Evolutionary conservation across 2,329 filamentous ascomycete genomes (phyloP), one percentile per base, ranked within the genome.

Genomic region (Sporothrix curviconia): DNA sequence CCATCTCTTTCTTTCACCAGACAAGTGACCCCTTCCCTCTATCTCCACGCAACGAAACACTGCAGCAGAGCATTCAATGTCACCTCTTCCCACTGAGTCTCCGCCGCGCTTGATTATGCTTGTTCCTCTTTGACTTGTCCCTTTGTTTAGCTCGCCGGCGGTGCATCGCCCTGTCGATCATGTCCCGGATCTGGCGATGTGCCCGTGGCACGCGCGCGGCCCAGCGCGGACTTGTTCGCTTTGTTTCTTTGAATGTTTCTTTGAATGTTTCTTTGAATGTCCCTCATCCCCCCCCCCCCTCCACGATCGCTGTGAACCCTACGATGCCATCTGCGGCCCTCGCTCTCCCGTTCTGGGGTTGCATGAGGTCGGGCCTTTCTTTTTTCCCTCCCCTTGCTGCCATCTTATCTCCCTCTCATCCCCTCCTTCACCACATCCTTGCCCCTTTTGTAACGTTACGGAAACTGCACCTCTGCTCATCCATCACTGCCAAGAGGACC

Each of bases 371-470:
- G n/a, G n/a, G n/a, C 12, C 42, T 17, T 11, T 22, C 44, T 11
- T 46, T 46, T 3, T 34, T 25, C 42, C 15, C 32, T 25, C 24
- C 43, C 42, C 3, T 17, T 9, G 14, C 24, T 24, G 14, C 36
- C 46, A 7, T 19, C 43, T 30, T 32, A 11, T 19, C 28, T 7
- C 25, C n/a, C 19, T 28, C 7, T 40, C 15, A 7, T 17, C n/a
- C 7, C 7, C 25, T 7, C 8, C 24, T 30, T 28, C 24, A 11
- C 37, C 37, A 9, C n/a, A 7, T 40, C 37, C 22, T 43, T 43
- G 40, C 28, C 28, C 40, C 7, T 40, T n/a, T 50, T 50, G 43
- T 49, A 55, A 55, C 53, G 53, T 51, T 57, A 57, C 46, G 42
- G 37, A 19, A 17, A 19, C 24, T 32, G 37, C 50, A 53, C 39